Evolutionary conservation across 1,139 yeast species (phyloP).

Genomic region (Blastobotrys malaysiensis): DNA sequence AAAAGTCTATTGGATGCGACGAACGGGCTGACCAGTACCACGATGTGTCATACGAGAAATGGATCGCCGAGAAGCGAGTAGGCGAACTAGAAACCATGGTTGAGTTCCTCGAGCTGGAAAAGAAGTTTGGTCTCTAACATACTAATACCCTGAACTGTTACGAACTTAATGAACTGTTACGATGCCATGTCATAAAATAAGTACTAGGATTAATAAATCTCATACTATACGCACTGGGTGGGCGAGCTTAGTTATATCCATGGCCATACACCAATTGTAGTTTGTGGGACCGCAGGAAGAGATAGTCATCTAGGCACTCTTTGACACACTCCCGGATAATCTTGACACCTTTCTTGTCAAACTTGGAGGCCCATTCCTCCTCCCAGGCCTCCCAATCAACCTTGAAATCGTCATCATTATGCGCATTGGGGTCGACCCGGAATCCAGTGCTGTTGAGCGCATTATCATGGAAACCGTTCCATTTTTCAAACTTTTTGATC

Average conservation of each 20-base stretch:
- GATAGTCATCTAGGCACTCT: conserved; percentile 24
- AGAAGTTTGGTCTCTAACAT: conserved; percentile 14
- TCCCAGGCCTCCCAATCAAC: conserved; percentile 25
- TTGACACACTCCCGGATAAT: conserved; percentile 21
- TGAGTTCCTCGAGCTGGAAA: conserved; percentile 23
- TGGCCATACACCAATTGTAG: neutral
- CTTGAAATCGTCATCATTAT: conserved; percentile 12
- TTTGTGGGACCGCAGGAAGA: conserved; percentile 17
- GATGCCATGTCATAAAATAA: neutral
- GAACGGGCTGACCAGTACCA: conserved; percentile 2
- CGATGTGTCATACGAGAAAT: conserved; percentile 16
- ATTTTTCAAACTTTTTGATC: conserved; percentile 24
- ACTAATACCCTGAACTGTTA: neutral
- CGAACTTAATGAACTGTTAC: neutral
- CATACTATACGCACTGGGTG: too few species aligned
- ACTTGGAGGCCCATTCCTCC: conserved; percentile 21
- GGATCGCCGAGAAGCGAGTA: conserved; percentile 17
- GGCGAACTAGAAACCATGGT: conserved; percentile 17
- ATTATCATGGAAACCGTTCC: conserved; percentile 31
- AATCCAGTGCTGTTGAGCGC: conserved; percentile 27
- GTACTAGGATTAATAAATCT: neutral
- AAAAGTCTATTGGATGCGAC: neutral
- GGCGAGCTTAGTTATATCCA: too few species aligned
- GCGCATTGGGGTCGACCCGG: conserved; percentile 7
- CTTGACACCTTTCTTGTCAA: conserved; percentile 18